Evolutionary conservation across 768 basidiomycete species (phyloP).

Genomic region (Tricholoma matsutake): DNA sequence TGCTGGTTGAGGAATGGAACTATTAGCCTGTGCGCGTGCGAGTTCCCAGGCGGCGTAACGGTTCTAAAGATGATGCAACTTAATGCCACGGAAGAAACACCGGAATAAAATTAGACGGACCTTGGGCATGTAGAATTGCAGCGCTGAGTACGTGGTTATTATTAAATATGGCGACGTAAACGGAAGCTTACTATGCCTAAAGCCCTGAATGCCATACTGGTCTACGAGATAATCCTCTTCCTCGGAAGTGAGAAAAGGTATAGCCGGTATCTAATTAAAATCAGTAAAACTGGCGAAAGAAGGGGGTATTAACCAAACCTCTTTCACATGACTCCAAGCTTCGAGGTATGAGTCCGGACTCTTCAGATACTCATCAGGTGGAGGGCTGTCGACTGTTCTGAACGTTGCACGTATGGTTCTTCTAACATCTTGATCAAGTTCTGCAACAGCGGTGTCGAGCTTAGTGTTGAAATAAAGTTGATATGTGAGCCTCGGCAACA

Average conservation of each 20-base stretch:
- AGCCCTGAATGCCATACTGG: constrained; percentile 55
- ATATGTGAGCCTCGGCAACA: constrained; percentile 56
- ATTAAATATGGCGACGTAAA: neutral
- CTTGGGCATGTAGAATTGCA: constrained; percentile 62
- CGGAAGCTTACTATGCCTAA: constrained; percentile 52
- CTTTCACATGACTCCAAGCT: constrained; percentile 46
- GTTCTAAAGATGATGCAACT: constrained; percentile 28
- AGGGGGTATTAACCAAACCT: constrained; percentile 25
- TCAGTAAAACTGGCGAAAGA: constrained; percentile 1
- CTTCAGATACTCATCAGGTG: constrained; percentile 53
- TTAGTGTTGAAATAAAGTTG: constrained; percentile 58
- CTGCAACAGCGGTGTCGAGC: constrained; percentile 44
- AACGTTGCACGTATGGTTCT: constrained; percentile 57
- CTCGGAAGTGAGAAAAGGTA: constrained; percentile 54
- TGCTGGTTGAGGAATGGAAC: constrained; percentile 41
- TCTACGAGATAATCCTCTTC: constrained; percentile 74
- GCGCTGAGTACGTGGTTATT: constrained; percentile 34
- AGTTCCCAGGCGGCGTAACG: constrained; percentile 38
- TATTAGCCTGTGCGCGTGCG: constrained; percentile 42
- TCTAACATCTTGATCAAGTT: constrained; percentile 55
- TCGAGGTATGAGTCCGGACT: constrained; percentile 47
- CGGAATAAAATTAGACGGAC: constrained; percentile 32
- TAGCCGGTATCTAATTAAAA: constrained; percentile 50
- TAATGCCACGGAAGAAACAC: neutral
- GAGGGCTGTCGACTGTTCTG: constrained; percentile 49